phyloP scores from a whole-genome alignment of 305 asterid genomes.

The Rubia balearica region DNA sequence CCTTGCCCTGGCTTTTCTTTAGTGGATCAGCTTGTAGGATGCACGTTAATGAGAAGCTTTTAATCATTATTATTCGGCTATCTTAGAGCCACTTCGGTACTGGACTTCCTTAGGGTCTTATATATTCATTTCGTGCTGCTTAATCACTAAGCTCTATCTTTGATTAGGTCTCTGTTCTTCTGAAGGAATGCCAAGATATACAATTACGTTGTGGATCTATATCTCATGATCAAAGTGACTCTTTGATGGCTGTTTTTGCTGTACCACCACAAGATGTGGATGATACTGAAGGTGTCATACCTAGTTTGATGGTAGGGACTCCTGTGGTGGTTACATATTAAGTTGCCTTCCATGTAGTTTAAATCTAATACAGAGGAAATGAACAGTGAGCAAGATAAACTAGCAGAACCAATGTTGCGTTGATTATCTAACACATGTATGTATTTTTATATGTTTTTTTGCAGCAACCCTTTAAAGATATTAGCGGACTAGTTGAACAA shows the following conservation, averaged over 20 bases:
- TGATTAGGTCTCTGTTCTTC: constrained; percentile 61
- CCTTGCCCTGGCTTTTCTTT: not conserved
- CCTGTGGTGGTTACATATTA: not conserved
- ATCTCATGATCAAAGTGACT: constrained; percentile 31
- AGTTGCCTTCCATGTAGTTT: not conserved
- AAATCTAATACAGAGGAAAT: not conserved
- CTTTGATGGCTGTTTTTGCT: constrained; percentile 25
- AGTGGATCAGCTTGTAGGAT: not conserved
- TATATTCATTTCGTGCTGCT: not conserved
- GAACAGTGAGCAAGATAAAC: not conserved
- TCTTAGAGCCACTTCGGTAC: not conserved
- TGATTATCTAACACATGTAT: not conserved
- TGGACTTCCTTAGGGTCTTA: not conserved
- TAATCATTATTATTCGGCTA: not conserved
- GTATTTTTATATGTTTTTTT: not conserved
- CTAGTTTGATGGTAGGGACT: constrained; percentile 46
- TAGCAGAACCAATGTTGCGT: not conserved
- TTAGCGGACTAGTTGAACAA: constrained; percentile 59
- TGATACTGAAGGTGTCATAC: constrained; percentile 36
- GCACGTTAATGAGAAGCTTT: not conserved
- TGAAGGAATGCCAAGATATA: constrained; percentile 93
- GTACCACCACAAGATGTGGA: constrained; percentile 27
- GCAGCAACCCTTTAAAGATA: constrained; percentile 88
- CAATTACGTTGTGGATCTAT: constrained; percentile 87
- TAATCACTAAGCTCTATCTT: not conserved